Evolutionary conservation across 306 rosid genomes (phyloP).

Genomic region (Coriaria nepalensis): DNA sequence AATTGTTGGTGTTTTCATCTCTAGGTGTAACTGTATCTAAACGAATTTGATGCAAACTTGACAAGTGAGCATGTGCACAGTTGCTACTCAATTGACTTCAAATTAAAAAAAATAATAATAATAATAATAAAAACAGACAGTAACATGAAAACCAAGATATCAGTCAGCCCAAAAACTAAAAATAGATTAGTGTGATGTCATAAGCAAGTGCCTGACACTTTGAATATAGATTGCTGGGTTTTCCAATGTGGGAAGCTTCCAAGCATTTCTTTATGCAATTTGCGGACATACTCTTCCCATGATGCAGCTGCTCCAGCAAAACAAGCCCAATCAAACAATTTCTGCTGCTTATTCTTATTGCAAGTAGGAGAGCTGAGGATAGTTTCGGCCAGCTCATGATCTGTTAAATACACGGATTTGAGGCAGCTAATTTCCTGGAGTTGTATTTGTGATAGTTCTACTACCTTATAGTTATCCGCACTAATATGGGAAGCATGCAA

Average conservation of each 20-base stretch:
- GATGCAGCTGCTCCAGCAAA: conserved; percentile 26
- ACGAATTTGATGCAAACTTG: too few species aligned
- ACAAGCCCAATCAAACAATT: conserved; percentile 31
- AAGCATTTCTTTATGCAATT: conserved; percentile 29
- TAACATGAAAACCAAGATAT: too few species aligned
- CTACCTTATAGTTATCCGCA: conserved; percentile 22
- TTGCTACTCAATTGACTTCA: too few species aligned
- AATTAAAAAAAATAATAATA: too few species aligned
- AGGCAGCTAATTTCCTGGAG: conserved; percentile 22
- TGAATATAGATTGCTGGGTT: conserved; percentile 43
- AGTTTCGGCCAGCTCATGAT: conserved; percentile 24
- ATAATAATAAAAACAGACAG: too few species aligned
- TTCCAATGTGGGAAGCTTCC: conserved; percentile 48
- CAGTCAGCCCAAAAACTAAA: too few species aligned
- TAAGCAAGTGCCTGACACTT: too few species aligned
- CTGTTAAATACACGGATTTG: conserved; percentile 35
- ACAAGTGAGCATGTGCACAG: too few species aligned
- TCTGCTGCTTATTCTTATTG: conserved; percentile 9
- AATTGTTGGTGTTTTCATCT: too few species aligned
- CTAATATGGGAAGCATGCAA: conserved; percentile 14
- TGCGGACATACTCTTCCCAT: conserved; percentile 42
- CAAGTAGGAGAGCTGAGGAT: conserved; percentile 21
- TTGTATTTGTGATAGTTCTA: conserved; percentile 25
- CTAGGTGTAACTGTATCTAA: too few species aligned
- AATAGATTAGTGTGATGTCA: too few species aligned